phyloP scores from a whole-genome alignment of 2,329 filamentous ascomycete species.

The Ophiostoma sp. region DNA sequence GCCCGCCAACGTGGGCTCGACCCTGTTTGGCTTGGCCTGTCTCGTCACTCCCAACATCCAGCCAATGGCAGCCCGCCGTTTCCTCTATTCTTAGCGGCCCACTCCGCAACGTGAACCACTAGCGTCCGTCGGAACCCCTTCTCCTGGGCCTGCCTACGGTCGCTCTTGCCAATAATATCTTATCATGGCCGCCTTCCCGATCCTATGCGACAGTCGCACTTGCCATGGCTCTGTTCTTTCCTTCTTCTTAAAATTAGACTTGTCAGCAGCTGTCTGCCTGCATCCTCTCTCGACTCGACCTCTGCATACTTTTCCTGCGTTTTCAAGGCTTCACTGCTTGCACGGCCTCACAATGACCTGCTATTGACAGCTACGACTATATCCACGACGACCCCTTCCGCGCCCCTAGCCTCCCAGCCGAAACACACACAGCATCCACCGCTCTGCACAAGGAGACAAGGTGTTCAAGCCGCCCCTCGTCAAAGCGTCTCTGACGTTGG shows the following conservation, averaged over 20 bases:
- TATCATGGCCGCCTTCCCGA: no score
- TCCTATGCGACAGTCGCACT: neutral
- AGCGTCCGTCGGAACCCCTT: constrained; percentile 18
- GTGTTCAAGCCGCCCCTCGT: constrained; percentile 35
- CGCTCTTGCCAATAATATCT: constrained; percentile 5
- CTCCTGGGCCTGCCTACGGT: constrained; percentile 8
- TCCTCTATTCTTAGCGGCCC: constrained; percentile 25
- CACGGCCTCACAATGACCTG: neutral
- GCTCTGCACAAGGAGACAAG: constrained; percentile 32
- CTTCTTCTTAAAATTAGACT: neutral
- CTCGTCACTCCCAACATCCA: constrained; percentile 18
- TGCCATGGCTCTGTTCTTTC: neutral
- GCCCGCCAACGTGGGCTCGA: constrained; percentile 24
- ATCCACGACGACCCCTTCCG: constrained; percentile 2
- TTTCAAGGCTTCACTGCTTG: neutral
- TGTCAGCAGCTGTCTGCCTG: no score
- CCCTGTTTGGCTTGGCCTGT: constrained; percentile 20
- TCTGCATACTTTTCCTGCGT: constrained; percentile 2
- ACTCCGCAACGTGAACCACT: constrained; percentile 18
- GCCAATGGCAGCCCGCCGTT: constrained; percentile 19
- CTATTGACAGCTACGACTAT: neutral
- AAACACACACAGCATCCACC: constrained; percentile 31
- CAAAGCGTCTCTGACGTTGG: constrained; percentile 42
- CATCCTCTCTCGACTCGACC: no score
- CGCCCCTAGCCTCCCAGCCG: constrained; percentile 34